Conservation (phyloP, 495 filamentous ascomycete genomes). For the Poronia punctata region DNA sequence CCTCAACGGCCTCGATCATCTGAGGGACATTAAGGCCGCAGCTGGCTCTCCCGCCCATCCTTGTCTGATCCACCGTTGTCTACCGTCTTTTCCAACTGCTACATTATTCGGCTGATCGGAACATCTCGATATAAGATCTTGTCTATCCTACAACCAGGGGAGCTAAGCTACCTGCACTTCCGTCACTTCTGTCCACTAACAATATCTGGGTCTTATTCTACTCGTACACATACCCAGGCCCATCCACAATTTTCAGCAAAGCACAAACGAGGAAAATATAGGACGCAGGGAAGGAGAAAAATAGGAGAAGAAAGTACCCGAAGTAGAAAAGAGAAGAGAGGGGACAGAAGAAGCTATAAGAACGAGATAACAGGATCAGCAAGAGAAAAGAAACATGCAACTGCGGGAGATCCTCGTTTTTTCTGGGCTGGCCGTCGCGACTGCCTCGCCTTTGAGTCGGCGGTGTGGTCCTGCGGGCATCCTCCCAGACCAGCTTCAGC, state of each 20-base stretch:
- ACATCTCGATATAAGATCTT: conserved; percentile 5
- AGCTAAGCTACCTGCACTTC: background rate
- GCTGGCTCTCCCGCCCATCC: conserved; percentile 18
- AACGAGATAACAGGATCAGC: conserved; percentile 6
- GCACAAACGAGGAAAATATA: too few relatives aligned
- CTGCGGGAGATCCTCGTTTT: conserved; percentile 15
- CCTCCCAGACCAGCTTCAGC: background rate
- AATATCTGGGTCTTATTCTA: too few relatives aligned
- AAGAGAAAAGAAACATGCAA: conserved; percentile 18
- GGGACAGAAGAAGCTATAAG: conserved; percentile 4
- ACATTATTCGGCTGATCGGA: conserved; percentile 2
- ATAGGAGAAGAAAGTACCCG: background rate
- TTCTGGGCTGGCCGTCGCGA: conserved; percentile 26
- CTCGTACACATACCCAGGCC: too few relatives aligned
- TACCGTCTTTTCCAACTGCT: background rate
- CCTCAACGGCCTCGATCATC: conserved; percentile 18
- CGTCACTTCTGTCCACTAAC: too few relatives aligned
- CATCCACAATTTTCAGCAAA: too few relatives aligned
- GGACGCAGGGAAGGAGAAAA: too few relatives aligned
- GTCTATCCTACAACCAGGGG: background rate
- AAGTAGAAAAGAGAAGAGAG: background rate
- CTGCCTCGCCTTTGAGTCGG: conserved; percentile 22
- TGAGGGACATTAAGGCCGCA: conserved; percentile 19
- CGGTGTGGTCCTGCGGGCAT: conserved; percentile 12
- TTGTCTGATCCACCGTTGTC: conserved; percentile 8